phyloP scores from a whole-genome alignment of 2,329 filamentous ascomycete species.

The Penicillium sp. region DNA sequence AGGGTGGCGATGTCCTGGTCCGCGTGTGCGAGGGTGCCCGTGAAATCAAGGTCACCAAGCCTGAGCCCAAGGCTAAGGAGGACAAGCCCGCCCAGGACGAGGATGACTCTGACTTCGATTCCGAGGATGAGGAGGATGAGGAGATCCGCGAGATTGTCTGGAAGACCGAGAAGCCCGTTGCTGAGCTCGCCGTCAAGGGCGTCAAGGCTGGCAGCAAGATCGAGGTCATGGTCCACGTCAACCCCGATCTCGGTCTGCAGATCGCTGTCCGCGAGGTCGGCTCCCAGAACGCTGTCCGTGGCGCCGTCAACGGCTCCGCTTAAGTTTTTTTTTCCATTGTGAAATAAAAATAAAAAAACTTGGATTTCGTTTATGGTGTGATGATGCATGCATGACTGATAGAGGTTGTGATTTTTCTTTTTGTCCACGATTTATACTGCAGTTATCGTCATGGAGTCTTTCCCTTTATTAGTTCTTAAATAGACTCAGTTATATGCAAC shows the following conservation, averaged over 20 bases:
- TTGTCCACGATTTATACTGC: constrained; percentile 14
- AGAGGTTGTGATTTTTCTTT: constrained; percentile 25
- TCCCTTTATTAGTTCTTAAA: constrained; percentile 15
- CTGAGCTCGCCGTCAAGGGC: constrained; percentile 79
- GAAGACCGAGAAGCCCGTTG: constrained; percentile 80
- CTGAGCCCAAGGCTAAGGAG: constrained; percentile 71
- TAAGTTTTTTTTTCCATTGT: constrained; percentile 12
- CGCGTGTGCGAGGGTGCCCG: constrained; percentile 84
- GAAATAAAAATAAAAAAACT: constrained; percentile 14
- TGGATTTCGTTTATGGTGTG: constrained; percentile 27
- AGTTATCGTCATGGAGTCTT: constrained; percentile 26
- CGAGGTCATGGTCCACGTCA: constrained; percentile 89
- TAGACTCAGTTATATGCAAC: constrained; percentile 19
- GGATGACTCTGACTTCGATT: constrained; percentile 63
- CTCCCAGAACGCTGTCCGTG: constrained; percentile 78
- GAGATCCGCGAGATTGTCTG: constrained; percentile 87
- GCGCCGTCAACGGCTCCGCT: constrained; percentile 49
- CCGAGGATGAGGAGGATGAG: constrained; percentile 68
- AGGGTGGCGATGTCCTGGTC: constrained; percentile 83
- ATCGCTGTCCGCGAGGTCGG: constrained; percentile 83
- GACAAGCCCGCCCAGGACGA: constrained; percentile 60
- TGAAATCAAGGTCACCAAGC: constrained; percentile 91
- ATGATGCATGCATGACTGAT: constrained; percentile 32
- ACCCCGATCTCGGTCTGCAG: constrained; percentile 73
- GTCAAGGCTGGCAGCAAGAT: constrained; percentile 88